Evolutionary conservation across 1,284 basidiomycete species (phyloP).

Genomic region (Peniophora sp.): DNA sequence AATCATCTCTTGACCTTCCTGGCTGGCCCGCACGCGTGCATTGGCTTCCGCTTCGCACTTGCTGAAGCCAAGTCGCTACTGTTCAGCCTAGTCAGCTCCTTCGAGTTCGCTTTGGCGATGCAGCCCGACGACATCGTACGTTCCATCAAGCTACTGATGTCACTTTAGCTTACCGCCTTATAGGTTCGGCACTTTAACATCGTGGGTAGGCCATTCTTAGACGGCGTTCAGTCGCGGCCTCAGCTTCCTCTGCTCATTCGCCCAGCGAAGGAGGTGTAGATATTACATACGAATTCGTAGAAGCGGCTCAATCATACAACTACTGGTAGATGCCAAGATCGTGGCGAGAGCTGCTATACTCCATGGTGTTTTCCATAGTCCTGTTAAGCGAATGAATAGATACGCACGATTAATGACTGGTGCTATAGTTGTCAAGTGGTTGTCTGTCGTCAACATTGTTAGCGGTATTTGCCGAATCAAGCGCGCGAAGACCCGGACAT

Average conservation of each 20-base stretch:
- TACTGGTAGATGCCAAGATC: background rate
- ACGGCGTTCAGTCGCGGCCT: background rate
- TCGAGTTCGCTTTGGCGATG: constrained; percentile 46
- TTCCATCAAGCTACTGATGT: constrained; percentile 4
- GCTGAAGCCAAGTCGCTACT: constrained; percentile 51
- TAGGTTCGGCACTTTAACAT: background rate
- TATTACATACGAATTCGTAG: background rate
- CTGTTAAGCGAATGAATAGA: no score
- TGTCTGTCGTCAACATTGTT: no score
- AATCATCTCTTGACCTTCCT: constrained; percentile 42
- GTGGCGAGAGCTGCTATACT: background rate
- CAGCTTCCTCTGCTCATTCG: background rate
- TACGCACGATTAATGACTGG: no score
- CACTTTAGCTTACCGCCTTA: no score
- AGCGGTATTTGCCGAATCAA: no score
- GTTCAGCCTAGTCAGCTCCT: constrained; percentile 46
- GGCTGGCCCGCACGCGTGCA: constrained; percentile 52
- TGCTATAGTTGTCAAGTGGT: no score
- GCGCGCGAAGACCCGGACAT: no score
- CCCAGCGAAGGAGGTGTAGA: background rate
- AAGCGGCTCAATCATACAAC: background rate
- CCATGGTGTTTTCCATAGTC: no score
- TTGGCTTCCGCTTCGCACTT: constrained; percentile 63
- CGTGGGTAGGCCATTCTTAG: background rate
- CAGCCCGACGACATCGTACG: constrained; percentile 26